Conservation (phyloP, 1,284 basidiomycete genomes). For the Rhodotorula sp. region DNA sequence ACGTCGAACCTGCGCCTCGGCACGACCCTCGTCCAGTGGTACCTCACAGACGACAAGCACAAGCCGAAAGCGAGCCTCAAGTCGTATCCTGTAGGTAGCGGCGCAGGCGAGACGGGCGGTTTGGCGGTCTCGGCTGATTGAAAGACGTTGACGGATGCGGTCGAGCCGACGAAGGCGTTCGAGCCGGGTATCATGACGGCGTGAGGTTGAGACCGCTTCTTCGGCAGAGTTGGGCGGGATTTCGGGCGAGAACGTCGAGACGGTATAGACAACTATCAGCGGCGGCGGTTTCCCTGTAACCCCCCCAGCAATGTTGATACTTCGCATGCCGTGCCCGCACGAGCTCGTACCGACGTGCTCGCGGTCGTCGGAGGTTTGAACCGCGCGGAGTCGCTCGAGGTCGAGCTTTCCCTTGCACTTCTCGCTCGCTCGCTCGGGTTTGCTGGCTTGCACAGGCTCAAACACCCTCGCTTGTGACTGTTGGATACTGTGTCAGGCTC, state of each 20-base stretch:
- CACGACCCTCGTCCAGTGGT: conserved; percentile 27
- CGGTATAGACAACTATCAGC: too few relatives aligned
- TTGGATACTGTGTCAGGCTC: too few relatives aligned
- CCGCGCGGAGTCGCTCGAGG: too few relatives aligned
- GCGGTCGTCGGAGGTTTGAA: too few relatives aligned
- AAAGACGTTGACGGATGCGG: not conserved
- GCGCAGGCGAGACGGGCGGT: not conserved
- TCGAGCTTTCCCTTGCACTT: not conserved
- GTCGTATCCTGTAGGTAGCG: not conserved
- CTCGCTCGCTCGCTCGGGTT: not conserved
- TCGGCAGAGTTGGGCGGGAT: too few relatives aligned
- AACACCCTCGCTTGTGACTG: not conserved
- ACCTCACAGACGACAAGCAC: conserved; percentile 12
- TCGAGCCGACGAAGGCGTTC: not conserved
- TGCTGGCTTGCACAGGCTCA: not conserved
- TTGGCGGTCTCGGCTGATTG: not conserved
- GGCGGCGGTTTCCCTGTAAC: too few relatives aligned
- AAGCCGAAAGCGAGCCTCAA: conserved; percentile 2
- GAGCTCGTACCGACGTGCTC: not conserved
- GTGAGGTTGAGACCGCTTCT: not conserved
- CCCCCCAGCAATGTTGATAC: too few relatives aligned
- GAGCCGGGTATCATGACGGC: not conserved
- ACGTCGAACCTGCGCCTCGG: conserved; percentile 24
- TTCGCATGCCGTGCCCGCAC: too few relatives aligned
- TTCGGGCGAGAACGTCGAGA: too few relatives aligned